These are phyloP conservation scores for Stephanodiscus triporus DNA, from an alignment of 108 stramenopile species.

Conservation along the genomic window DNA sequence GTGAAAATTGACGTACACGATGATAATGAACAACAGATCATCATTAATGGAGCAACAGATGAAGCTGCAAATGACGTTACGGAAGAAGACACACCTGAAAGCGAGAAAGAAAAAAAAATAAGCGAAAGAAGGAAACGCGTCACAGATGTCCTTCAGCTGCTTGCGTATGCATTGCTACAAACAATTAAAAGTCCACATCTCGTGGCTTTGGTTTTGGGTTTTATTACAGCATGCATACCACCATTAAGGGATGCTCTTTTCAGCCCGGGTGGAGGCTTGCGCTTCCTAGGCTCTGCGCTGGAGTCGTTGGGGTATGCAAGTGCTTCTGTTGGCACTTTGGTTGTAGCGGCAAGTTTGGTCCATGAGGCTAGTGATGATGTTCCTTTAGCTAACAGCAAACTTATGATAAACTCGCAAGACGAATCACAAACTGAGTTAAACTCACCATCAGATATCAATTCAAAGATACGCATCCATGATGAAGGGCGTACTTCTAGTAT, in stretches of 20 bases:
- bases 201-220: constrained; percentile 65
- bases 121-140: not conserved
- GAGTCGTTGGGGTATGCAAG: constrained; percentile 62
- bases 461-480: constrained; percentile 14
- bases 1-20: constrained; percentile 4
- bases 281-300: constrained; percentile 72
- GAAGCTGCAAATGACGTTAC: constrained; percentile 1
- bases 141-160: constrained; percentile 2
- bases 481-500: not conserved
- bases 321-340: constrained; percentile 59
- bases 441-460: too few species aligned
- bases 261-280: constrained; percentile 54
- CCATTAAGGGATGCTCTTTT: constrained; percentile 71
- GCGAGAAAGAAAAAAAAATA: not conserved
- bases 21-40: constrained; percentile 7
- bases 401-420: constrained; percentile 23
- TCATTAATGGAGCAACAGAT: not conserved
- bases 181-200: constrained; percentile 63
- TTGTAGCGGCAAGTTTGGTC: constrained; percentile 69
- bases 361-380: constrained; percentile 29
- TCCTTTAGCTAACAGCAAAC: constrained; percentile 2
- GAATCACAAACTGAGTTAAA: constrained; percentile 11
- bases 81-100: not conserved
- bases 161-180: constrained; percentile 49
- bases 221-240: constrained; percentile 72